Evolutionary conservation across 495 filamentous ascomycete genomes (phyloP).

Genomic region (Xylaria bambusicola): DNA sequence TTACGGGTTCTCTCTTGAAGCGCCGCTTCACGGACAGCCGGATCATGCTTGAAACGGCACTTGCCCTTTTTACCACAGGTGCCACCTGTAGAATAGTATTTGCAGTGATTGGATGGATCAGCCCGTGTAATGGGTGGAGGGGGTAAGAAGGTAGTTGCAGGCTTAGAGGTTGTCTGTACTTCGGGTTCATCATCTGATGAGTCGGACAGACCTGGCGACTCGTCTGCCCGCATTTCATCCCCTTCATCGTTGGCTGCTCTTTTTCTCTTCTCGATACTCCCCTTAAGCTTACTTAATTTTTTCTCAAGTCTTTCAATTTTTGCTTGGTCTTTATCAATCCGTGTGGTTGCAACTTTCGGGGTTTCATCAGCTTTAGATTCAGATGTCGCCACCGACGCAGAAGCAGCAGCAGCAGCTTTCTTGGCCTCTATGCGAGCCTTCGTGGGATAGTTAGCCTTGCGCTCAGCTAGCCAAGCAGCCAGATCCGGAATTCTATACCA

Average conservation of each 20-base stretch:
- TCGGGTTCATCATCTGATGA: slow-evolving; percentile 54
- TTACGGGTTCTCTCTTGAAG: slow-evolving; percentile 54
- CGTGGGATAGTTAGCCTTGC: slow-evolving; percentile 77
- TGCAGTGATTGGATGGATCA: slow-evolving; percentile 58
- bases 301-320: slow-evolving; percentile 53
- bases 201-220: slow-evolving; percentile 37
- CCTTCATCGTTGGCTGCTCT: slow-evolving; percentile 58
- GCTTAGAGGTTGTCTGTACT: slow-evolving; percentile 38
- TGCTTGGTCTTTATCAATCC: slow-evolving; percentile 46
- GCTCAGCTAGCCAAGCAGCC: slow-evolving; percentile 76
- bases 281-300: slow-evolving; percentile 53
- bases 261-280: slow-evolving; percentile 57
- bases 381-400: too few relatives aligned
- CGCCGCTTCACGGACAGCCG: slow-evolving; percentile 53
- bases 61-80: slow-evolving; percentile 65
- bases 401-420: slow-evolving; percentile 42
- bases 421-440: slow-evolving; percentile 58
- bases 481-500: slow-evolving; percentile 64
- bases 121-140: slow-evolving; percentile 51
- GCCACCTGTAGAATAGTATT: slow-evolving; percentile 62
- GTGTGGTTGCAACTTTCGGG: slow-evolving; percentile 19
- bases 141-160: slow-evolving; percentile 27
- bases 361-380: slow-evolving; percentile 28
- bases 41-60: slow-evolving; percentile 63
- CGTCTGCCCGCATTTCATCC: slow-evolving; percentile 52